Base-by-base conservation (phyloP, 1,284 basidiomycete genomes). In the Leccinum fuscescens region DNA sequence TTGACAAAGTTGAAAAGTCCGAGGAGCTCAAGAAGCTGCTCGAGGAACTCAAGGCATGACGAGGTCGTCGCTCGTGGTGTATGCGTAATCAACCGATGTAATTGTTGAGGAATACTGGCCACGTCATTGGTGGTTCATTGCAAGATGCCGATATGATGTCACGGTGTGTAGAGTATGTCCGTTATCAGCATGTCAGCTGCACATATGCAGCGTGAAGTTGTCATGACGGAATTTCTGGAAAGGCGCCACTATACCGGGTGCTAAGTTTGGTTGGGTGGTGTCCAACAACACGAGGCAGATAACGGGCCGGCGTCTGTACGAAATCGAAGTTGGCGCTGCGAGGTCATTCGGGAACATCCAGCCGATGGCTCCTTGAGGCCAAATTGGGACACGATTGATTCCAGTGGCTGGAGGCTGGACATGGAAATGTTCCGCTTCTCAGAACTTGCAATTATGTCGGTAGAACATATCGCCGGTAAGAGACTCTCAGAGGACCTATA, bases 21-120 rank as follows among this genome's bases (percentile, higher is more conserved):
- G 83, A 84, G 15, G 80, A 84, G n/a, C 76, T 83, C 62, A 81
- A 86, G 79, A 78, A 81, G 71, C 76, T 80, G 70, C 76, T 89
- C 63, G 78, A 76, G 22, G 83, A 89, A 69, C 81, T 93, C 65
- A 79, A 89, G 67, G 83, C 79, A 61, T 72, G 71, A 24, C 37
- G 82, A 79, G 22, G 39, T 24, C 27, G 17, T 42, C 33, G 8
- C n/a, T 42, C 20, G 50, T 20, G n/a, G 4, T 51, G 46, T 61
- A 61, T 56, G 51, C 57, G 53, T 57, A 64, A 55, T 55, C 37
- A 39, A 46, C 33, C 42, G n/a, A 46, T 20, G 24, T 44, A 37
- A 46, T 3, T 11, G 46, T 29, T 27, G 52, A 48, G 46, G 50
- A 61, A 31, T 31, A 31, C 29, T 31, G 29, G 48, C 54, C 44